These are phyloP conservation scores for Rutstroemia sp. DNA, from an alignment of 2,329 filamentous ascomycete species.

Conservation along the genomic window DNA sequence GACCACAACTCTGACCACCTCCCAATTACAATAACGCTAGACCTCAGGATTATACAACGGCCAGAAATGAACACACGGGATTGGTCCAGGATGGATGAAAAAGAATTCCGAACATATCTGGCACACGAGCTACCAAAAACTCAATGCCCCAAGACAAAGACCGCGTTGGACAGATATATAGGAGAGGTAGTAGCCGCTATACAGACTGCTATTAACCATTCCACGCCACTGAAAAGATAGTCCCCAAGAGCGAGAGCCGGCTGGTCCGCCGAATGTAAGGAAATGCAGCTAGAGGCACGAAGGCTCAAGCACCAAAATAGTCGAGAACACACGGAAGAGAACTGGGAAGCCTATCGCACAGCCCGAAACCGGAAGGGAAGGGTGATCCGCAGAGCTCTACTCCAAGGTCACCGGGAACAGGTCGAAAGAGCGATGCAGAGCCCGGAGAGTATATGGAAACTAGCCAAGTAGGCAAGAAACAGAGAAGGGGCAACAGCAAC, in stretches of 20 bases:
- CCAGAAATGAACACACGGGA: too few species aligned
- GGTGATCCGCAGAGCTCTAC: too few species aligned
- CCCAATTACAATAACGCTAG: too few species aligned
- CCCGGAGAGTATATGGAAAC: slow-evolving; percentile 8
- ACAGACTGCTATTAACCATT: slow-evolving; percentile 3
- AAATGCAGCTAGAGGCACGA: background rate
- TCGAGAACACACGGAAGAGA: slow-evolving; percentile 1
- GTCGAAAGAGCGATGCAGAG: slow-evolving; percentile 10
- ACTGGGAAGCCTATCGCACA: slow-evolving; percentile 10
- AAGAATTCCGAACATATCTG: too few species aligned
- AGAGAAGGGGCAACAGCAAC: background rate
- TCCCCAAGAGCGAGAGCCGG: slow-evolving; percentile 7
- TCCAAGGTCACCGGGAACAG: slow-evolving; percentile 5
- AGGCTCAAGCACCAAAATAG: slow-evolving; percentile 1
- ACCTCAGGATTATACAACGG: too few species aligned
- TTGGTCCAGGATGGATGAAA: too few species aligned
- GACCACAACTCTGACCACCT: too few species aligned
- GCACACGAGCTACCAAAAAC: too few species aligned
- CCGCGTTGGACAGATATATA: too few species aligned
- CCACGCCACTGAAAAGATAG: slow-evolving; percentile 2
- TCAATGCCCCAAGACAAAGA: too few species aligned
- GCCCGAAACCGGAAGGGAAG: slow-evolving; percentile 11
- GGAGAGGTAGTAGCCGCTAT: too few species aligned
- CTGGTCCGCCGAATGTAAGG: slow-evolving; percentile 6
- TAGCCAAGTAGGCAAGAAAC: slow-evolving; percentile 9